Evolutionary conservation across 768 basidiomycete genomes (phyloP).

Genomic region (Lentinus tigrinus): DNA sequence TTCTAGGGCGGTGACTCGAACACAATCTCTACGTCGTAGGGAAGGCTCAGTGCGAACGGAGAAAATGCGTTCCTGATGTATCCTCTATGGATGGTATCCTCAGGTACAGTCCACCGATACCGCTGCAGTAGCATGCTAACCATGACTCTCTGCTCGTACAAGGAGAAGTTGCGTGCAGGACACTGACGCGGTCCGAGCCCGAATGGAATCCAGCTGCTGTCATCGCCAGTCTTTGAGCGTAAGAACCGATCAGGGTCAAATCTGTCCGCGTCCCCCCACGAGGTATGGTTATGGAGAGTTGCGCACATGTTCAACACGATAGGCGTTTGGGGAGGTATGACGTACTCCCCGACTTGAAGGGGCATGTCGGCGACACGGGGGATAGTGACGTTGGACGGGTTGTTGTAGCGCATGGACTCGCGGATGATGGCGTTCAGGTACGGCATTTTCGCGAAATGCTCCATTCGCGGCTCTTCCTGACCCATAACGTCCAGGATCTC

Average conservation of each 20-base stretch:
- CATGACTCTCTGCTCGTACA: slow-evolving; percentile 34
- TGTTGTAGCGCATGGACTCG: slow-evolving; percentile 38
- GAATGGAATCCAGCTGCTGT: slow-evolving; percentile 1
- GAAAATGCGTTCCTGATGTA: slow-evolving; percentile 33
- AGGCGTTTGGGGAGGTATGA: slow-evolving; percentile 31
- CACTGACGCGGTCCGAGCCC: slow-evolving; percentile 22
- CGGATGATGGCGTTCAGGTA: slow-evolving; percentile 39
- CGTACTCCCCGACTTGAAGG: slow-evolving; percentile 31
- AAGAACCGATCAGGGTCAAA: slow-evolving; percentile 57
- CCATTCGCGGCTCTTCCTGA: slow-evolving; percentile 29
- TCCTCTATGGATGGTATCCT: slow-evolving; percentile 24
- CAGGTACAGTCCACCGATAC: slow-evolving; percentile 34
- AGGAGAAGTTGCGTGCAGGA: slow-evolving; percentile 25
- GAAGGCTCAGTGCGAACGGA: slow-evolving; percentile 34
- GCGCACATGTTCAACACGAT: slow-evolving; percentile 33
- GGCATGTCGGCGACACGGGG: slow-evolving; percentile 28
- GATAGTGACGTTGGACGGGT: slow-evolving; percentile 23
- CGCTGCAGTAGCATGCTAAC: slow-evolving; percentile 32
- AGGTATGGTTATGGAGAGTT: slow-evolving; percentile 33
- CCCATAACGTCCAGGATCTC: slow-evolving; percentile 35
- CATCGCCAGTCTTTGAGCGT: slow-evolving; percentile 4
- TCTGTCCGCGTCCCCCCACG: slow-evolving; percentile 45
- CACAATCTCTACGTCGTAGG: slow-evolving; percentile 31
- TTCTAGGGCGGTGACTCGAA: too few relatives aligned
- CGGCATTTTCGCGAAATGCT: slow-evolving; percentile 28